Conservation (phyloP, 768 basidiomycete species). For the Tulasnella sp. region DNA sequence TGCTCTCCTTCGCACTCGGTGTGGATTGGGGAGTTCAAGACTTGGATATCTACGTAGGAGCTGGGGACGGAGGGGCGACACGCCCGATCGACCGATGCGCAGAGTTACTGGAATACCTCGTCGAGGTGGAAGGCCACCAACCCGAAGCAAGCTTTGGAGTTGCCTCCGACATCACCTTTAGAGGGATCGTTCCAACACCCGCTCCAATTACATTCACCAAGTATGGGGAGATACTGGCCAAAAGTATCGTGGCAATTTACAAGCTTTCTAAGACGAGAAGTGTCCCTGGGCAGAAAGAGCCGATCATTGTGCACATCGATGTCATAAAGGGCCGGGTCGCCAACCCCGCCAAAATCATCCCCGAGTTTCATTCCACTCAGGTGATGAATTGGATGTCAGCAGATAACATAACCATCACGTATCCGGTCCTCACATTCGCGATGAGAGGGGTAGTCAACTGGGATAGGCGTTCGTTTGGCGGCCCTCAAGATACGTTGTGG, state of each 20-base stretch:
- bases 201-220: neutral
- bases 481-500: neutral
- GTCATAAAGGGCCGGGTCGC: neutral
- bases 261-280: neutral
- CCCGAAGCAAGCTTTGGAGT: neutral
- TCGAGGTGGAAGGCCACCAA: neutral
- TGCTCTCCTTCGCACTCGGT: neutral
- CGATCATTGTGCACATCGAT: neutral
- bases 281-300: neutral
- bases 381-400: slow-evolving; percentile 17
- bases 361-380: neutral
- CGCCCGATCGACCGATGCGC: neutral
- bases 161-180: neutral
- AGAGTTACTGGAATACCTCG: neutral
- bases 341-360: neutral
- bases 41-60: neutral
- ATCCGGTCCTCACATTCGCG: neutral
- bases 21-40: neutral
- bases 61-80: neutral
- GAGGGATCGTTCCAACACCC: neutral
- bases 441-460: neutral
- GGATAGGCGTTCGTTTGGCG: neutral
- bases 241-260: neutral
- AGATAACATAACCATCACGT: neutral
- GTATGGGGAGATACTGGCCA: neutral